Percentiles rank a stretch among this genome's conserved stretches.
Conservation (phyloP, 1,284 basidiomycete species). For the Pseudozyma tsukubaensis region DNA sequence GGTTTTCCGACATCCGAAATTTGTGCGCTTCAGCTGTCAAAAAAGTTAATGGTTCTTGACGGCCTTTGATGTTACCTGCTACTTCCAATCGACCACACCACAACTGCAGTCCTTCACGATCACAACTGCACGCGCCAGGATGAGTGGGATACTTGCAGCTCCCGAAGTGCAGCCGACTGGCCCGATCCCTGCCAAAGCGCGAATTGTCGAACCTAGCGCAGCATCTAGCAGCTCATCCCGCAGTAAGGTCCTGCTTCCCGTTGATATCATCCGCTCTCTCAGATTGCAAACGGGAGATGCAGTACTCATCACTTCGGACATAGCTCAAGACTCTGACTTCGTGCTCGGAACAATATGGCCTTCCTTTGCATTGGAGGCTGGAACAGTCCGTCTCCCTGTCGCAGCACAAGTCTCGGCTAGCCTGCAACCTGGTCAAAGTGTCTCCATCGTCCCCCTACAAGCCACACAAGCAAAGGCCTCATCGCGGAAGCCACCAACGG, state of each 20-base stretch:
- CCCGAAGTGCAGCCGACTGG: not conserved
- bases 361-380: conserved; percentile 34
- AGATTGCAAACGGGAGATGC: conserved; percentile 46
- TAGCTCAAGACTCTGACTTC: not conserved
- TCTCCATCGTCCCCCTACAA: conserved; percentile 15
- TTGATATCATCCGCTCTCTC: conserved; percentile 33
- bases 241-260: conserved; percentile 33
- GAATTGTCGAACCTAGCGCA: conserved; percentile 23
- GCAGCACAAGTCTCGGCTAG: conserved; percentile 7
- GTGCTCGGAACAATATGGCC: conserved; percentile 41
- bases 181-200: conserved; percentile 1
- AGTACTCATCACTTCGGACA: conserved; percentile 12
- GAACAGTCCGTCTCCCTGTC: conserved; percentile 27
- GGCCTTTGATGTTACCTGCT: not conserved
- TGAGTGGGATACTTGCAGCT: conserved; percentile 11
- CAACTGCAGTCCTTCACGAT: not conserved
- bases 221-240: conserved; percentile 36
- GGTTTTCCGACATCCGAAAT: conserved; percentile 17
- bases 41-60: conserved; percentile 10
- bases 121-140: not conserved
- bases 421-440: conserved; percentile 23
- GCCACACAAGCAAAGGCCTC: conserved; percentile 15
- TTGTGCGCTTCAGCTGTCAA: not conserved
- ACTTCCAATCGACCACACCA: not conserved
- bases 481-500: conserved; percentile 20